Base-by-base conservation (phyloP, 148 eudicot species). In the Chenopodium album region DNA sequence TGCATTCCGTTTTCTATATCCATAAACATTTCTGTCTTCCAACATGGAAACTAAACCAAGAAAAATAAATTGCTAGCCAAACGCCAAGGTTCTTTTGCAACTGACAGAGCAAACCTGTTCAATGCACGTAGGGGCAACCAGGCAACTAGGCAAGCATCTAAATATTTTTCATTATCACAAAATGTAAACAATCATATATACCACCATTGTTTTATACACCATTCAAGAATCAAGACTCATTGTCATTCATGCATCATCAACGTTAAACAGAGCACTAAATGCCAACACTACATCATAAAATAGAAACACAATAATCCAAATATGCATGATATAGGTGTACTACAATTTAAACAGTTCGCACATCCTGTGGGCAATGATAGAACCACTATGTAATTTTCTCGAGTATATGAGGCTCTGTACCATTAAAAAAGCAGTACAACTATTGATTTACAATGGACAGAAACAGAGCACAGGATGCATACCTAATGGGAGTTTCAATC, bases 401-500 rank as follows among this genome's bases (percentile, higher is more conserved):
- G 7, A 67, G 71, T 29, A 29, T 67, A 41, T 37, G 4, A 67
- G 37, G 37, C 23, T 3, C 66, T 22, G 9, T 62, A 62, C 26
- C 66, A 62, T 0, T 41, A 4, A 41, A 41, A 62, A n/a, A 20
- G 66, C 23, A 62, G 66, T 12, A 50, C 62, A 48, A 74, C 41
- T 22, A 48, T 0, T 23, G 4, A 47, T 46, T 73, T 48, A 50
- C 62, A 29, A 48, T 46, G 14, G n/a, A 16, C 13, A 50, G 34
- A 48, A 76, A 11, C 11, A 4, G 31, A n/a, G 65, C 77, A 73
- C 78, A 47, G 31, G 48, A 23, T 26, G 65, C 77, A 67, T 85
- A 89, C 96, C 94, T 81, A 92, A 83, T 41, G 97, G 97, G 70
- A 91, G 86, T 82, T 78, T 86, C 19, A 92, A 86, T 71, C 94